Evolutionary conservation across 1,284 basidiomycete genomes (phyloP), one percentile per base, ranked within the genome.

Genomic region (Heterobasidion irregulare): DNA sequence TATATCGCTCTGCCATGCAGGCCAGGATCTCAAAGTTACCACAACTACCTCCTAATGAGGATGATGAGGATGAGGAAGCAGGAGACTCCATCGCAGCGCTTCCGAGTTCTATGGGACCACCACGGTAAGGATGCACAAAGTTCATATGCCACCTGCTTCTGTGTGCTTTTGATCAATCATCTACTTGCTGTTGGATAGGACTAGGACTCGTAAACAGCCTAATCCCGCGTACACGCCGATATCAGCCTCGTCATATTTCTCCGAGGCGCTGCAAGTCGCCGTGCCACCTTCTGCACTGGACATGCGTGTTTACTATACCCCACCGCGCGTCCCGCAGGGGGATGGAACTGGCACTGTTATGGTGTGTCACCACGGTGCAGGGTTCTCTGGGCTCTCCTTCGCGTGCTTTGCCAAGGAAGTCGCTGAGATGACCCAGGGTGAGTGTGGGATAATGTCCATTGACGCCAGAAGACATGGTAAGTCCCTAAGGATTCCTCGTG

Each of bases 321-420:
- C 74, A 41, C 78, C 79, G 4, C 75, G 45, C 32, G 44, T 46
- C 8, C 15, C 52, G 16, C 38, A 74, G 63, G 73, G 65, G 52
- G 65, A 75, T 43, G 77, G 75, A n/a, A 70, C 71, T 2, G 76
- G 74, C 8, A 83, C 86, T 0, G 82, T 96, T 2, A 81, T 98
- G 65, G 77, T 98, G 2, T 92, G 92, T 68, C 94, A 98, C 65
- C 96, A 99, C 63, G 96, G 97, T 0, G 96, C 92, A 1, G 96
- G 97, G 2, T 93, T 92, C 65, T 86, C 86, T 0, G 95, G 84
- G 0, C 75, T 98, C 58, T 92, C 85, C 58, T 99, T 94, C 68
- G 95, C 97, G 0, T 85, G 84, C 62, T 77, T 95, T 53, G 93
- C 95, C 9, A 86, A 86, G 65, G 86, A 92, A 66, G 74, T 98